Conservation (phyloP, 2,329 filamentous ascomycete species). For the Stemphylium vesicarium region DNA sequence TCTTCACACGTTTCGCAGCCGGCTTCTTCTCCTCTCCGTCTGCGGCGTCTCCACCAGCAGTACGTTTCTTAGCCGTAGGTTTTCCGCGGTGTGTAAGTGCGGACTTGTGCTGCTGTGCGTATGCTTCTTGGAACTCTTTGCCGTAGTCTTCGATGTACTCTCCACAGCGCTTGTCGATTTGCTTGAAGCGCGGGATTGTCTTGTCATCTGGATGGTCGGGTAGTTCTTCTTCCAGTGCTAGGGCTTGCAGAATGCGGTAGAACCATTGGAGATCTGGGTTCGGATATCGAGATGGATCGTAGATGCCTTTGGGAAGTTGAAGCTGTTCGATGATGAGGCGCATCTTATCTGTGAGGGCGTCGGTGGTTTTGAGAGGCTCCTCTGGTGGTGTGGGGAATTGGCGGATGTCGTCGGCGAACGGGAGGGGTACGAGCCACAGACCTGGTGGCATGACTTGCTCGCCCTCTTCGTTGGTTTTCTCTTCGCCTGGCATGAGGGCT, state of each 20-base stretch:
- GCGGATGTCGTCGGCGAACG: slow-evolving; percentile 87
- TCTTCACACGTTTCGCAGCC: slow-evolving; percentile 35
- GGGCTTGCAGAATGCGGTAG: slow-evolving; percentile 88
- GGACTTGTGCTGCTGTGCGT: slow-evolving; percentile 48
- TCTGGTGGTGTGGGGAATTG: slow-evolving; percentile 70
- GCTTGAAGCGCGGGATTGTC: slow-evolving; percentile 81
- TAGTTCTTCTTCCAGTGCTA: slow-evolving; percentile 90
- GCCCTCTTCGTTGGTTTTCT: slow-evolving; percentile 66
- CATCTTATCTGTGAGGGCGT: slow-evolving; percentile 81
- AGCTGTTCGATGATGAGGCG: slow-evolving; percentile 81
- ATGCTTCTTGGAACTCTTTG: slow-evolving; percentile 67
- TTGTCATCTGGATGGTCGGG: slow-evolving; percentile 77
- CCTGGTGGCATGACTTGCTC: slow-evolving; percentile 79
- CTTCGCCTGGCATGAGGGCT: slow-evolving; percentile 78
- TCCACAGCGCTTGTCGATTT: slow-evolving; percentile 86
- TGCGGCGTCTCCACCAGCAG: slow-evolving; percentile 13
- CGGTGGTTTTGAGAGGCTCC: slow-evolving; percentile 55
- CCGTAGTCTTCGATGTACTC: slow-evolving; percentile 81
- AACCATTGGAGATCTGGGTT: slow-evolving; percentile 97
- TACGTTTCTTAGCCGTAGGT: slow-evolving; percentile 52
- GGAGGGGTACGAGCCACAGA: slow-evolving; percentile 86
- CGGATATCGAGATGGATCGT: slow-evolving; percentile 85
- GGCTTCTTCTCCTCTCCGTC: slow-evolving; percentile 31
- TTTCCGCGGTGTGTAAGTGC: slow-evolving; percentile 53
- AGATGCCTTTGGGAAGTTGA: slow-evolving; percentile 83